Evolutionary conservation across 768 basidiomycete species (phyloP).

Genomic region (Amyloporia xantha): DNA sequence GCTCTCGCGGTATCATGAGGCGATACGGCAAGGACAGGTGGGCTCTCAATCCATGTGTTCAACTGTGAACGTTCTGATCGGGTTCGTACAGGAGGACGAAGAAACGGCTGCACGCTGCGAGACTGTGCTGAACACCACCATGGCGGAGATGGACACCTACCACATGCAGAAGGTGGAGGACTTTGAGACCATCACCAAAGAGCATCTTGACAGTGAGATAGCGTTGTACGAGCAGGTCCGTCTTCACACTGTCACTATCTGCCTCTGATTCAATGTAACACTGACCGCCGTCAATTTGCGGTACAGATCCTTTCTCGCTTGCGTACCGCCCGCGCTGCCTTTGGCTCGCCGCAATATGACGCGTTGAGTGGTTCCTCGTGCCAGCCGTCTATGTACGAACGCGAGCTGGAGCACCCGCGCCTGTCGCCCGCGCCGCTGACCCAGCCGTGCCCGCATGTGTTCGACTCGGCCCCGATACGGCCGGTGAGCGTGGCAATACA

Average conservation of each 20-base stretch:
- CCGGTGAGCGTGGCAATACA: conserved; percentile 72
- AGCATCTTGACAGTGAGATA: conserved; percentile 77
- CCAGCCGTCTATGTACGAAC: conserved; percentile 69
- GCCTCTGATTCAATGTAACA: background rate
- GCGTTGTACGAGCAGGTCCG: conserved; percentile 63
- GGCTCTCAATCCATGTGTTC: background rate
- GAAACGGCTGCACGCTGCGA: conserved; percentile 73
- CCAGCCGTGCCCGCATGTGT: conserved; percentile 77
- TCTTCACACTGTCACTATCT: background rate
- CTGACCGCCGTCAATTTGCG: background rate
- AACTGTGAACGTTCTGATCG: too few species aligned
- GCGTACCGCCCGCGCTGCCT: conserved; percentile 45
- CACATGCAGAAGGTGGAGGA: conserved; percentile 71
- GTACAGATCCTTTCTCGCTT: conserved; percentile 52
- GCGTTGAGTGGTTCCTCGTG: conserved; percentile 45
- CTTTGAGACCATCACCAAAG: conserved; percentile 48
- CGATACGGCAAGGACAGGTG: conserved; percentile 34
- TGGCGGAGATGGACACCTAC: conserved; percentile 83
- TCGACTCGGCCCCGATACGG: conserved; percentile 67
- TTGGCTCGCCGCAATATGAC: conserved; percentile 43
- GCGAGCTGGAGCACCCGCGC: conserved; percentile 54
- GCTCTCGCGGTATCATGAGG: conserved; percentile 56
- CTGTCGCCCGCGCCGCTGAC: conserved; percentile 42
- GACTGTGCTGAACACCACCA: conserved; percentile 81
- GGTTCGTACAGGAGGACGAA: conserved; percentile 43